Evolutionary conservation across 139 green algal genomes (phyloP).

Genomic region (Closterium sp.): DNA sequence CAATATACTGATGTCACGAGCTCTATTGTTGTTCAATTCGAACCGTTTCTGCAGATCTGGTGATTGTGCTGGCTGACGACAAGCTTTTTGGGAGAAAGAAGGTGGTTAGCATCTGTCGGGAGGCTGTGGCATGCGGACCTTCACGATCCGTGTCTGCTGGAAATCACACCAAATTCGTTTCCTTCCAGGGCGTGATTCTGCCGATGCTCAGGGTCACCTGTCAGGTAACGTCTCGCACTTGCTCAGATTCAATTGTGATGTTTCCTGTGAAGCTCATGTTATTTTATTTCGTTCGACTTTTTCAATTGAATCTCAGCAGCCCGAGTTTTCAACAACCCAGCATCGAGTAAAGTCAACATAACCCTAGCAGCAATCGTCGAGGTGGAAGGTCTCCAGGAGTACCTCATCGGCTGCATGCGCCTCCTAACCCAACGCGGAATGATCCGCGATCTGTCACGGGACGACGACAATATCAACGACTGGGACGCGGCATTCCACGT

Average conservation of each 20-base stretch:
- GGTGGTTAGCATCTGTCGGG: not conserved
- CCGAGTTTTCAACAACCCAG: conserved; percentile 29
- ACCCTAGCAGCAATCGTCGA: conserved; percentile 36
- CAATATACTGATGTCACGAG: not conserved
- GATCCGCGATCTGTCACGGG: not conserved
- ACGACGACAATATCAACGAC: not conserved
- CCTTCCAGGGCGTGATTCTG: not conserved
- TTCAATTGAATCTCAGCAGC: not conserved
- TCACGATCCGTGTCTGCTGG: not conserved
- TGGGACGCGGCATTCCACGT: not conserved
- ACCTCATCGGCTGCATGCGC: conserved; percentile 19
- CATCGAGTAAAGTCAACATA: conserved; percentile 21
- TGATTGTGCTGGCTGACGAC: not conserved
- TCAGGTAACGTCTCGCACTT: not conserved
- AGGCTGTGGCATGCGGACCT: not conserved
- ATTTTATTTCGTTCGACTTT: not conserved
- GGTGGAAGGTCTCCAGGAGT: conserved; percentile 26
- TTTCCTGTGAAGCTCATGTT: not conserved
- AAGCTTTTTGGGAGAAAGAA: not conserved
- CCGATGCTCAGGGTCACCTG: not conserved
- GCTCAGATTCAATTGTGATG: not conserved
- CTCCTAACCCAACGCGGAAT: conserved; percentile 8
- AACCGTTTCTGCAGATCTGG: not conserved
- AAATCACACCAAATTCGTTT: not conserved
- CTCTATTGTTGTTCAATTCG: too few species aligned